These are phyloP conservation scores for Pulveroboletus sp. DNA, from an alignment of 768 basidiomycete species.

Conservation along the genomic window DNA sequence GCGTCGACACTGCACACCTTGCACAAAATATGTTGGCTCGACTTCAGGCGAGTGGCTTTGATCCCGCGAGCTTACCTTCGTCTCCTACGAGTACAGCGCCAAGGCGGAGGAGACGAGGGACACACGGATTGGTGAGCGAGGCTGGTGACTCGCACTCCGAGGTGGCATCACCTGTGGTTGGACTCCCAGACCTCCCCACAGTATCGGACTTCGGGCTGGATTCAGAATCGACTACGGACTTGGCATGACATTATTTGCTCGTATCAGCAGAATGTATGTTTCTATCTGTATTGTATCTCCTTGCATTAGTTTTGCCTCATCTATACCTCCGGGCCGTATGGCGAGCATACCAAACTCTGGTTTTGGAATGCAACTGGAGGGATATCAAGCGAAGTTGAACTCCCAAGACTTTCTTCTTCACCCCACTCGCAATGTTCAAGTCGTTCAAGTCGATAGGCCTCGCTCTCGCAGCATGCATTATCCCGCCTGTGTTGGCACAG, in stretches of 20 bases:
- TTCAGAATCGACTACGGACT: slow-evolving; percentile 23
- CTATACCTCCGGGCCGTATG: slow-evolving; percentile 6
- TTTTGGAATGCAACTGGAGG: slow-evolving; percentile 15
- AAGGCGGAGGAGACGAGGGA: slow-evolving; percentile 30
- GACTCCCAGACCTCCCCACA: slow-evolving; percentile 24
- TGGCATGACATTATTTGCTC: slow-evolving; percentile 25
- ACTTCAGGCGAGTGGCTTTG: slow-evolving; percentile 69
- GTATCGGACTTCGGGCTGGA: slow-evolving; percentile 29
- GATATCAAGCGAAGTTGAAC: neutral
- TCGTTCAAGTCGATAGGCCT: slow-evolving; percentile 7
- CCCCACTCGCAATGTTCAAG: slow-evolving; percentile 14
- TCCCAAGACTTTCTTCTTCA: neutral
- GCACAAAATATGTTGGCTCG: slow-evolving; percentile 75
- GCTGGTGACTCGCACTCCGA: slow-evolving; percentile 29
- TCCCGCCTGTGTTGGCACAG: slow-evolving; percentile 45
- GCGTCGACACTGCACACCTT: slow-evolving; percentile 44
- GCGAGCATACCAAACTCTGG: slow-evolving; percentile 20
- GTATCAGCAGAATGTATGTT: slow-evolving; percentile 21
- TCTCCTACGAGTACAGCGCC: slow-evolving; percentile 42
- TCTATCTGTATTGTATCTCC: slow-evolving; percentile 34
- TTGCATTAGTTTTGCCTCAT: slow-evolving; percentile 24
- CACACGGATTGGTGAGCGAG: slow-evolving; percentile 36
- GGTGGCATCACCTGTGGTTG: slow-evolving; percentile 22
- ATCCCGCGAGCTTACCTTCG: slow-evolving; percentile 37
- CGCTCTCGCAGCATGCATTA: slow-evolving; percentile 35